Conservation (phyloP, 2,329 filamentous ascomycete genomes). For the Tolypocladium nubicola region DNA sequence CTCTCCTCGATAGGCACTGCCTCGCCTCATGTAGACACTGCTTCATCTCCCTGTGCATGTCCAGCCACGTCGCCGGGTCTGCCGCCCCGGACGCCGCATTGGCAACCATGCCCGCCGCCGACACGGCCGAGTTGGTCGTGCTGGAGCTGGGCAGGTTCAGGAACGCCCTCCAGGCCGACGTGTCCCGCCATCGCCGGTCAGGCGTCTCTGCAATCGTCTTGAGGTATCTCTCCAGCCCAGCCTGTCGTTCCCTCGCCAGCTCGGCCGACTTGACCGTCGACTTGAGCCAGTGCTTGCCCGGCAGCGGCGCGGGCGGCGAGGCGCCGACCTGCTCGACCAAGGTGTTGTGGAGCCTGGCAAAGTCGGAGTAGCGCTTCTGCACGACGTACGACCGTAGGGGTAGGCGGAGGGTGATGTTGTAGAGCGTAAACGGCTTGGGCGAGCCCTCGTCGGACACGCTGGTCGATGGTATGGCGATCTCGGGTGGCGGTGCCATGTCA, state of each 20-base stretch:
- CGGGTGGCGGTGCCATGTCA: slow-evolving; percentile 52
- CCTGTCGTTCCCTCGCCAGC: slow-evolving; percentile 60
- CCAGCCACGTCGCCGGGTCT: slow-evolving; percentile 64
- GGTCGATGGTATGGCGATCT: slow-evolving; percentile 59
- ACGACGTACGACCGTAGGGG: slow-evolving; percentile 67
- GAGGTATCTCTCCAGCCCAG: slow-evolving; percentile 60
- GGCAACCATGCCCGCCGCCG: slow-evolving; percentile 31
- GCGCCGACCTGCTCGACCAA: slow-evolving; percentile 49
- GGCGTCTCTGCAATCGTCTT: slow-evolving; percentile 59
- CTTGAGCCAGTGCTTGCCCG: slow-evolving; percentile 67
- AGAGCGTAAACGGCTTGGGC: slow-evolving; percentile 62
- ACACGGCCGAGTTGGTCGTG: slow-evolving; percentile 35
- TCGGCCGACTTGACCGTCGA: slow-evolving; percentile 59
- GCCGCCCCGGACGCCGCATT: slow-evolving; percentile 30
- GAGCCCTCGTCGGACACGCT: slow-evolving; percentile 39
- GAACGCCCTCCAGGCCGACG: slow-evolving; percentile 61
- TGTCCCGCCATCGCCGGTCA: slow-evolving; percentile 69
- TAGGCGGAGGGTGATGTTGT: slow-evolving; percentile 68
- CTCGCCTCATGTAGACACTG: slow-evolving; percentile 54
- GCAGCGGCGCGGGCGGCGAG: slow-evolving; percentile 57
- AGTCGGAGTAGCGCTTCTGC: slow-evolving; percentile 77
- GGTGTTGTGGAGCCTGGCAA: slow-evolving; percentile 52
- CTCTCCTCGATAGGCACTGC: slow-evolving; percentile 54
- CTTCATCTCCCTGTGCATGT: slow-evolving; percentile 66
- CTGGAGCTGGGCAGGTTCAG: slow-evolving; percentile 53